These are phyloP conservation scores for Mycena floridula DNA, from an alignment of 768 basidiomycete genomes.

Conservation along the genomic window DNA sequence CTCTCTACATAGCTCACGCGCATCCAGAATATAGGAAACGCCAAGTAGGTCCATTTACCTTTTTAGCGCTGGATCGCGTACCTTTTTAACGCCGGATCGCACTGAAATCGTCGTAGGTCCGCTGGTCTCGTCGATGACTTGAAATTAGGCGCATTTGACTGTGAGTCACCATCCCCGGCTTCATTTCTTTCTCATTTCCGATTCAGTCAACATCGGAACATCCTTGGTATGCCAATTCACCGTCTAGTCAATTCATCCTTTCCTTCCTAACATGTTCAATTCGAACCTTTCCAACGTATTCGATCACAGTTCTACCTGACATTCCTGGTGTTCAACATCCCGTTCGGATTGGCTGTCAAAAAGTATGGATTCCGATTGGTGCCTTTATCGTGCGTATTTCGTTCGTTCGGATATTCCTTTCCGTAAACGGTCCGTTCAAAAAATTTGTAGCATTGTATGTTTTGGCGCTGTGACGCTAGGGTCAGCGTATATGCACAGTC, in stretches of 20 bases:
- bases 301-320: conserved; percentile 2
- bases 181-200: neutral
- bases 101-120: neutral
- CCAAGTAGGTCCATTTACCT: conserved; percentile 35
- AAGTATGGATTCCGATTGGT: conserved; percentile 4
- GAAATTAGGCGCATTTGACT: conserved; percentile 2
- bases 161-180: neutral
- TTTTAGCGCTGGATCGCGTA: neutral
- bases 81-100: neutral
- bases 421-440: neutral
- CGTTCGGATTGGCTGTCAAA: conserved; percentile 4
- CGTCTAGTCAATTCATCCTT: no score
- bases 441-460: neutral
- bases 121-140: conserved; percentile 2
- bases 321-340: conserved; percentile 2
- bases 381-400: conserved; percentile 3
- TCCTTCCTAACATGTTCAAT: conserved; percentile 1
- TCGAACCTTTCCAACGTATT: neutral
- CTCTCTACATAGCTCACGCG: neutral
- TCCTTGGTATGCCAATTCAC: no score
- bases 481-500: conserved; percentile 3
- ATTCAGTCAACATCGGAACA: conserved; percentile 5
- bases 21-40: conserved; percentile 32
- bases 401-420: neutral
- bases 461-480: conserved; percentile 3